Evolutionary conservation across 257 asterid genomes (phyloP).

Genomic region (Verbascum thapsus): DNA sequence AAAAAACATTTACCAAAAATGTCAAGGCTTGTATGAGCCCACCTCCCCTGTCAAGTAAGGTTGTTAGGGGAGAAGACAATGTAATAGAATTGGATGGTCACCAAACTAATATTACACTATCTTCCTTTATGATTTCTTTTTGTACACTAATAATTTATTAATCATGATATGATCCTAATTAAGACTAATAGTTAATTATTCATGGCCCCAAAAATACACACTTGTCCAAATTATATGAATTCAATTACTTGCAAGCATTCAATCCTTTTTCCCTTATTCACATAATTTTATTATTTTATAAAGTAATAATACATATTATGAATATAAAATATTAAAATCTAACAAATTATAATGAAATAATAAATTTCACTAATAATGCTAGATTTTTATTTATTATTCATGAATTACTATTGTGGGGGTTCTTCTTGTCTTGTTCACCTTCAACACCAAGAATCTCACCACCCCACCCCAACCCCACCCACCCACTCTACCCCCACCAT

Average conservation of each 20-base stretch:
- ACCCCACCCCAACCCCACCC: conserved; percentile 18
- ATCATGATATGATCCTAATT: conserved; percentile 6
- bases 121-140: conserved; percentile 11
- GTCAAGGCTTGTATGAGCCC: conserved; percentile 30
- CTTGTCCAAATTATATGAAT: conserved; percentile 12
- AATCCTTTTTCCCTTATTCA: neutral
- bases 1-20: too few species aligned
- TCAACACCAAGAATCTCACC: conserved; percentile 38
- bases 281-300: too few species aligned
- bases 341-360: too few species aligned
- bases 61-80: conserved; percentile 40
- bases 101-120: conserved; percentile 45
- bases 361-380: too few species aligned
- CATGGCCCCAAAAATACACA: neutral
- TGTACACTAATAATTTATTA: conserved; percentile 3
- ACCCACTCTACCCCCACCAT: neutral
- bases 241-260: conserved; percentile 15
- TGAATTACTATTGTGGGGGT: conserved; percentile 25
- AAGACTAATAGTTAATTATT: neutral
- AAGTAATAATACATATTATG: too few species aligned
- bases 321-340: too few species aligned
- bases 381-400: conserved; percentile 18
- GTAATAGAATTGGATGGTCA: conserved; percentile 40
- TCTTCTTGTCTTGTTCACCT: conserved; percentile 35
- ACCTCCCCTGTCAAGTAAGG: conserved; percentile 45